Conservation (phyloP, 768 basidiomycete genomes). For the Ramaria rubella region DNA sequence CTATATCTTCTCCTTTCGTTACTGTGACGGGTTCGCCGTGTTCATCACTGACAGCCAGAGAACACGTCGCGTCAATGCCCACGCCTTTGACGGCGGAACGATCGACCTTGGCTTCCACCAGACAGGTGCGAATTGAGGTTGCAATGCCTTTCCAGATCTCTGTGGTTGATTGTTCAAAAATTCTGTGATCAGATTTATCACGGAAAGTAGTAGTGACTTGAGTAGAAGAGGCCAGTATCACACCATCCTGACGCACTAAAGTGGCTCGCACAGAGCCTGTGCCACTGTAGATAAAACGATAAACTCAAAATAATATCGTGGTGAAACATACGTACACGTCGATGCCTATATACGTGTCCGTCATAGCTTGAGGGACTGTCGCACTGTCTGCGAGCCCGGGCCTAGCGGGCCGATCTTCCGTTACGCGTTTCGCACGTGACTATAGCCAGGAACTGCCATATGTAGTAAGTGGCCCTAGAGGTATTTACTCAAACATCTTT, state of each 20-base stretch:
- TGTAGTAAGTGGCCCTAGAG: no score
- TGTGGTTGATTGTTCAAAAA: conserved; percentile 93
- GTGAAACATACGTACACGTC: conserved; percentile 8
- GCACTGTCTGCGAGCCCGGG: no score
- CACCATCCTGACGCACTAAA: conserved; percentile 64
- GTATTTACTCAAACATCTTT: no score
- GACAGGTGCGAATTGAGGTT: conserved; percentile 52
- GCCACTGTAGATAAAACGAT: conserved; percentile 60
- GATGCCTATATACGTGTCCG: conserved; percentile 12
- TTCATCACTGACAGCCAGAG: conserved; percentile 76
- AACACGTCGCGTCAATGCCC: conserved; percentile 96
- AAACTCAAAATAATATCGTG: not conserved
- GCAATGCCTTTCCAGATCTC: conserved; percentile 80
- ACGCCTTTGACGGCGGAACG: conserved; percentile 71
- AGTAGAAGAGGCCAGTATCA: conserved; percentile 69
- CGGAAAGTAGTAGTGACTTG: conserved; percentile 83
- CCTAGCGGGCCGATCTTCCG: no score
- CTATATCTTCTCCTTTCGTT: conserved; percentile 59
- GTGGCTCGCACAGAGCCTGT: conserved; percentile 91
- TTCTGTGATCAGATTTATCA: conserved; percentile 75
- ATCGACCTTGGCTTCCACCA: conserved; percentile 48
- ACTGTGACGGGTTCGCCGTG: conserved; percentile 70
- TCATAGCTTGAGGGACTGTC: not conserved
- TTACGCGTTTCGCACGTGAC: no score
- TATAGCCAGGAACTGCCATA: no score